Base-by-base conservation (phyloP, 129 eudicot genomes). In the Scalesia atractyloides region DNA sequence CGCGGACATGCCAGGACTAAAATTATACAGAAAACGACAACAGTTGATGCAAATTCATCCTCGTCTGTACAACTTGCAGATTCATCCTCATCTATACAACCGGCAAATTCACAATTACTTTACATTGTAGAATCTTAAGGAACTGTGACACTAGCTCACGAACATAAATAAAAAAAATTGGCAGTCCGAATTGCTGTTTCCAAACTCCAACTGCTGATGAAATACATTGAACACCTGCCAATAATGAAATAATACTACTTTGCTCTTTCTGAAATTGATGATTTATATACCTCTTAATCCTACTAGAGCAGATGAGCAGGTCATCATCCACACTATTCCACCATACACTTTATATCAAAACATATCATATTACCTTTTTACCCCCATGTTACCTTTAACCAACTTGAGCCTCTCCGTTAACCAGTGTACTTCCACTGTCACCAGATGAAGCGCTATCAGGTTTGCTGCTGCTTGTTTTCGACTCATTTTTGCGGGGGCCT, bases 391-490 rank as follows among this genome's bases (percentile, higher is more conserved):
- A 39, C 69, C 34, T 66, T 79, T 74, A 90, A 52, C 88, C 86
- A 69, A 79, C 77, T 79, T 85, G 87, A 57, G 96, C 91, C 76
- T 89, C 98, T 59, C 91, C 89, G 77, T 92, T 89, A 50, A 87
- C 82, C 15, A 84, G 68, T 49, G 76, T 48, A 70, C 77, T 82
- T 77, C 77, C 92, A 52, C 61, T 62, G 33, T 87, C 79, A 48
- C 73, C 61, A 39, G 91, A 70, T 47, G 69, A 72, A 76, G 12
- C 63, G 0, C 56, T 59, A 22, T 73, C 79, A 67, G 86, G 66
- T 77, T 84, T 70, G 56, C 77, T 83, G 81, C 83, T 84, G 59
- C 79, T 82, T 37, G 70, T 72, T 64, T 73, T 85, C n/a, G 82
- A 78, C 80, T 61, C 79, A 7, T 74, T 84, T 79, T 82, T 85